A percentile compares a stretch with the other conserved stretches of the same genome.
These are phyloP conservation scores for Fusarium citri DNA, from an alignment of 2,329 filamentous ascomycete species.

Conservation along the genomic window DNA sequence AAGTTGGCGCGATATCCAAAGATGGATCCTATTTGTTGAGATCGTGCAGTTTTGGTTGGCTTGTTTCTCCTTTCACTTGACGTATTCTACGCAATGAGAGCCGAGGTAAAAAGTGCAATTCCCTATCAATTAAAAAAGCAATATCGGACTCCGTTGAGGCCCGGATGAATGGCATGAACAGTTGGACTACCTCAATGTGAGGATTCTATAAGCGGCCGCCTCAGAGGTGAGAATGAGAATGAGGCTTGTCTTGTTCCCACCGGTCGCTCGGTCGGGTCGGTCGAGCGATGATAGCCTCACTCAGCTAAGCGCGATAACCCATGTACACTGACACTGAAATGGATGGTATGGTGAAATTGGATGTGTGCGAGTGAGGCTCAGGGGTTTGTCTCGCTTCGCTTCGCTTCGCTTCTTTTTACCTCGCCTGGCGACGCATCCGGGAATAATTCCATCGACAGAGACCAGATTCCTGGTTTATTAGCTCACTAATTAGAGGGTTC, in stretches of 20 bases:
- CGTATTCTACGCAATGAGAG: not conserved
- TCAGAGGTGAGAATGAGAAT: not conserved
- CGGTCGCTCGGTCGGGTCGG: not conserved
- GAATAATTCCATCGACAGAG: slow-evolving; percentile 12
- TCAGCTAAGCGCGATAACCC: not conserved
- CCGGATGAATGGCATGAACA: not conserved
- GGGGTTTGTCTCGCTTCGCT: not conserved
- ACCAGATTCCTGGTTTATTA: slow-evolving; percentile 18
- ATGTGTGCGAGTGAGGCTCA: not conserved
- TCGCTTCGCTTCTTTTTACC: not conserved
- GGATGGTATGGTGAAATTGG: not conserved
- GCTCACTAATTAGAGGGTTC: not conserved
- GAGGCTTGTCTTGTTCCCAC: not conserved
- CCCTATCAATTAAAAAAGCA: not conserved
- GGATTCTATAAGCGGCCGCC: not conserved
- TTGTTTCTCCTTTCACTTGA: not conserved
- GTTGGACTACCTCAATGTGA: not conserved
- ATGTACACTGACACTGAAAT: not conserved
- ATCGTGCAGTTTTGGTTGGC: not conserved
- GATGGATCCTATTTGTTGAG: not conserved
- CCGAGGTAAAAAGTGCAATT: not conserved
- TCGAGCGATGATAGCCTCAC: not conserved
- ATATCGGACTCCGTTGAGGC: not conserved
- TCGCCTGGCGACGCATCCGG: not conserved
- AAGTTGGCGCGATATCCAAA: slow-evolving; percentile 2